A percentile compares a stretch with the other conserved stretches of the same genome.
Conservation (phyloP, 2,329 filamentous ascomycete species). For the Fusarium metavorans region DNA sequence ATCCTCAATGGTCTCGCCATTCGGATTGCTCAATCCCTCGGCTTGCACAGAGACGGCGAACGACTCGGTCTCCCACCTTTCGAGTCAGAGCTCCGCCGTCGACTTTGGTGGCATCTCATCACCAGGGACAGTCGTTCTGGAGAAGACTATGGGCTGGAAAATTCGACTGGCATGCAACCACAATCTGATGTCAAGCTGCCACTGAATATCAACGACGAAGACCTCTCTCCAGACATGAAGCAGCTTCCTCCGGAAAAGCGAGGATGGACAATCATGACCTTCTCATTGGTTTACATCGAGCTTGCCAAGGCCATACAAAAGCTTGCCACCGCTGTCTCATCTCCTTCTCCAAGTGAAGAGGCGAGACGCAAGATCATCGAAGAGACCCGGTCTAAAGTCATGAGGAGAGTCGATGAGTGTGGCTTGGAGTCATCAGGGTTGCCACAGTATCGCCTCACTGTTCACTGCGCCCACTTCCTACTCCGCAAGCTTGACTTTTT, state of each 20-base stretch:
- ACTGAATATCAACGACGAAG: not conserved
- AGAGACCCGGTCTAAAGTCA: not conserved
- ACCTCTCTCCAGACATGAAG: not conserved
- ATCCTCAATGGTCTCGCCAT: not conserved
- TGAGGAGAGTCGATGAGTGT: not conserved
- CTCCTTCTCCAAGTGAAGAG: not conserved
- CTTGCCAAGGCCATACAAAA: not conserved
- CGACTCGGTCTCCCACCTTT: not conserved
- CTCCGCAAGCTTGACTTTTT: not conserved
- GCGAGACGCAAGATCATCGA: not conserved
- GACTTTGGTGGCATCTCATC: constrained; percentile 18
- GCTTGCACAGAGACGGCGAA: not conserved
- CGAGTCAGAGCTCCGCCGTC: constrained; percentile 5
- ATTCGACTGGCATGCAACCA: not conserved
- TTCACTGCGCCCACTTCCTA: not conserved
- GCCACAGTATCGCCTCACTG: not conserved
- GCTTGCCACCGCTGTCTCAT: not conserved
- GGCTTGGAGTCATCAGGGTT: not conserved
- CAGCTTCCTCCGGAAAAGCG: not conserved
- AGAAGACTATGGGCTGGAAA: constrained; percentile 7
- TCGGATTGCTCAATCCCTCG: not conserved
- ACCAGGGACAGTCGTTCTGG: constrained; percentile 4
- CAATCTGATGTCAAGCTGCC: not conserved
- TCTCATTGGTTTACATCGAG: not conserved
- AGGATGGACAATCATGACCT: not conserved